phyloP scores from a whole-genome alignment of 164 flowering plant species.

The Echeveria elegans region DNA sequence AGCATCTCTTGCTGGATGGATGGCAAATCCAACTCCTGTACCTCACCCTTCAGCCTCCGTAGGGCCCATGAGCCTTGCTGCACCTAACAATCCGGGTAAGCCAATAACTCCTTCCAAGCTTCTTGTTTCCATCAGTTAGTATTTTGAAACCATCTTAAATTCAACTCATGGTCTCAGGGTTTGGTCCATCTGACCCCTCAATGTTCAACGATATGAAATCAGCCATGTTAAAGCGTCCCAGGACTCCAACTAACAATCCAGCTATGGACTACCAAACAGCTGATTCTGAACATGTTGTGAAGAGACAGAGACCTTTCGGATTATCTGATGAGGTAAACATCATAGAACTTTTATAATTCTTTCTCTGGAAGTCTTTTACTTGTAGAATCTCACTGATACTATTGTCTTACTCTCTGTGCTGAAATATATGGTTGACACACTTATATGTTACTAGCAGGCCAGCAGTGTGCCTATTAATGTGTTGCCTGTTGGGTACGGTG shows the following conservation, averaged over 20 bases:
- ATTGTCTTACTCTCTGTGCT: too few species aligned
- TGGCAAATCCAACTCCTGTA: constrained; percentile 59
- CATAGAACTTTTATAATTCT: neutral
- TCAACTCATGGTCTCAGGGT: neutral
- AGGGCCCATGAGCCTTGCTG: constrained; percentile 51
- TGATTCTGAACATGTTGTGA: constrained; percentile 58
- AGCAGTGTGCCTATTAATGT: constrained; percentile 51
- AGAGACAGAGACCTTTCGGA: constrained; percentile 59
- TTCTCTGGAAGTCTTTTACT: neutral
- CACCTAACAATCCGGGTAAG: constrained; percentile 47
- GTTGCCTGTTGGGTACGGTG: constrained; percentile 41
- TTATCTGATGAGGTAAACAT: constrained; percentile 48
- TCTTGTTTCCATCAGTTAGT: neutral
- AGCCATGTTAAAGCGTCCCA: constrained; percentile 47
- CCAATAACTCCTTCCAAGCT: neutral
- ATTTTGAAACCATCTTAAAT: neutral
- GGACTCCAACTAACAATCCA: constrained; percentile 47
- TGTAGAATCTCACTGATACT: too few species aligned
- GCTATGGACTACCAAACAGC: constrained; percentile 68
- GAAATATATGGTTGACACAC: constrained; percentile 4
- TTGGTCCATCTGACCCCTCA: constrained; percentile 6
- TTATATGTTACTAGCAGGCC: constrained; percentile 26
- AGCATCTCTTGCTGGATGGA: constrained; percentile 78
- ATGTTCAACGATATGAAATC: constrained; percentile 17
- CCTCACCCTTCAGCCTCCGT: constrained; percentile 66